phyloP scores from a whole-genome alignment of 441 rosid genomes.

The Erysimum cheiri region DNA sequence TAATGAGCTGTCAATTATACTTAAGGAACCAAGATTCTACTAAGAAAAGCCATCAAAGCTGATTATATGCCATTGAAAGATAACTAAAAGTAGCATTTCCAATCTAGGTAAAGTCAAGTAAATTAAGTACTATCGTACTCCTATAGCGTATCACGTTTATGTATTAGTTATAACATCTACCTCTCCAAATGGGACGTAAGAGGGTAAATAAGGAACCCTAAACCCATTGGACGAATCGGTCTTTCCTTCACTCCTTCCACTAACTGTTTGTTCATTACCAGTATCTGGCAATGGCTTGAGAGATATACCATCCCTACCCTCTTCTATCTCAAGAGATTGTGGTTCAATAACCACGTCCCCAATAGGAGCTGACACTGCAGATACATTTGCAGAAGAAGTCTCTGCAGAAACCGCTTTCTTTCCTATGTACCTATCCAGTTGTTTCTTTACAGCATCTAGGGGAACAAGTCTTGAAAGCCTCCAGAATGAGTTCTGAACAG shows the following conservation, averaged over 20 bases:
- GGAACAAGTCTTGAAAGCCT: constrained; percentile 96
- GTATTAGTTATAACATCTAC: constrained; percentile 45
- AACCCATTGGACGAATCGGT: constrained; percentile 48
- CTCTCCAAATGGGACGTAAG: constrained; percentile 97
- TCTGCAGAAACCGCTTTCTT: constrained; percentile 56
- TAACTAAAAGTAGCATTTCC: constrained; percentile 5
- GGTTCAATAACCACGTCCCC: constrained; percentile 78
- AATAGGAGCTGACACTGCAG: constrained; percentile 51
- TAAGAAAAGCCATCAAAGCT: not conserved
- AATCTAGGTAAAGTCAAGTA: constrained; percentile 4
- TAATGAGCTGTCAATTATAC: constrained; percentile 14
- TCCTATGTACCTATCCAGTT: constrained; percentile 63
- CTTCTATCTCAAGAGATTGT: constrained; percentile 92
- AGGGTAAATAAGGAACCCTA: constrained; percentile 85
- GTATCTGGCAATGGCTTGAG: constrained; percentile 74
- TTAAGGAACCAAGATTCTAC: constrained; percentile 20
- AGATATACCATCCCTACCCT: constrained; percentile 94
- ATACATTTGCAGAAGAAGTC: constrained; percentile 50
- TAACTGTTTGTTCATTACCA: constrained; percentile 45
- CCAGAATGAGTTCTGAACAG: constrained; percentile 93
- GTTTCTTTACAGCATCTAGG: constrained; percentile 71
- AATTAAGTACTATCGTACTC: constrained; percentile 5
- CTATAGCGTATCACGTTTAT: constrained; percentile 2
- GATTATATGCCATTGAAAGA: constrained; percentile 8
- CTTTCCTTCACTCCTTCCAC: constrained; percentile 55